Evolutionary conservation across 495 filamentous ascomycete genomes (phyloP), one percentile per base, ranked within the genome.

Genomic region (Halenospora varia): DNA sequence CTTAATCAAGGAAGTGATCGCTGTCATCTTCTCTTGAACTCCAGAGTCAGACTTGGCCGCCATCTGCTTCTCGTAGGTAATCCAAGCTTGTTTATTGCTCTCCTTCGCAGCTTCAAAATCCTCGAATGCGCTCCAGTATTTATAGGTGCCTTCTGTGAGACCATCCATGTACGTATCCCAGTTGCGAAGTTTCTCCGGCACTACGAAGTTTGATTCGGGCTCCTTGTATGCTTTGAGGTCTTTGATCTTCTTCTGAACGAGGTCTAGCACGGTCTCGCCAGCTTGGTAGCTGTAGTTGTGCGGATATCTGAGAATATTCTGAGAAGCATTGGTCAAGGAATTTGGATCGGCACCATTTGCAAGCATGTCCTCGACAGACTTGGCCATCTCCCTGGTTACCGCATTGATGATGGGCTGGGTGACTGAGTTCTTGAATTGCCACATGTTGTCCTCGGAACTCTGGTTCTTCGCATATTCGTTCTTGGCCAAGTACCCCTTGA

Each of bases 371-470:
- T 83, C 55, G 3, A 80, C 84, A 11, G 81, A 47, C 2, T 73
- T 61, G 0, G 82, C 82, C 35, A 82, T 63, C 10, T 78, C 62
- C 4, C 73, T 75, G 1, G 69, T 53, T 2, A 86, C 70, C 0
- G 87, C 87, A 3, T 76, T 48, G 2, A 88, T 63, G 26, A 90
- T 68, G 0, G 87, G 87, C 64, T 90, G 87, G 22, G 75, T 67
- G 0, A 74, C 53, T 13, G 53, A 52, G 9, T 62, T 18, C 0
- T 73, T 48, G 63, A 77, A 84, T 1, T 47, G 24, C 0, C 64
- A 60, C 46, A 76, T 55, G 44, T 81, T 81, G 1, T 66, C 51
- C 15, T 83, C 74, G 0, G 65, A 51, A 29, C 65, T 62, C 1
- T 62, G 53, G 2, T 62, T 51, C 23, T 50, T 60, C 3, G 63